phyloP scores from a whole-genome alignment of 2,329 filamentous ascomycete genomes.

The Talaromyces sp. region DNA sequence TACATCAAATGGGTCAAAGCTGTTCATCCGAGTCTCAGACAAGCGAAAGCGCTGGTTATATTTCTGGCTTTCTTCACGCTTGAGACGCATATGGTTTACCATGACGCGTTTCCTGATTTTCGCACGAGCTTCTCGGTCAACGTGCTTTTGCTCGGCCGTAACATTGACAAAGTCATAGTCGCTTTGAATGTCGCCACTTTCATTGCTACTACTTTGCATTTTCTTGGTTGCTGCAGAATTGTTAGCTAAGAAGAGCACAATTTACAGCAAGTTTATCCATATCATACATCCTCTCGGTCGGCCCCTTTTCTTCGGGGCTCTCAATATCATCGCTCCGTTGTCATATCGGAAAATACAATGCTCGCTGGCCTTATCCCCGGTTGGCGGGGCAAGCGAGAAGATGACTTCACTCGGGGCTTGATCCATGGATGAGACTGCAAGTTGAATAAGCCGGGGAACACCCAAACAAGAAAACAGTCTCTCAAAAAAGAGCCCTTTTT shows the following conservation, averaged over 20 bases:
- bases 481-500: background rate
- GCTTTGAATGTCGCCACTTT: background rate
- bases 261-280: background rate
- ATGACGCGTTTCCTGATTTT: conserved; percentile 6
- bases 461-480: background rate
- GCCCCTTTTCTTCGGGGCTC: background rate
- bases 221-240: background rate
- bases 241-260: background rate
- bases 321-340: conserved; percentile 1
- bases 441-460: background rate
- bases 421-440: background rate
- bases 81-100: background rate
- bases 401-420: conserved; percentile 2
- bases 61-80: background rate
- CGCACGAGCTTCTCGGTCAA: background rate
- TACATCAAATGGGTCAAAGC: conserved; percentile 6
- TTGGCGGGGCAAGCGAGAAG: background rate
- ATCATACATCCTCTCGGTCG: conserved; percentile 1
- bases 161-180: background rate
- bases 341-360: conserved; percentile 5
- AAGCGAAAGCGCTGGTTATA: background rate
- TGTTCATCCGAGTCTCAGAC: background rate
- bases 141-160: background rate
- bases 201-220: background rate
- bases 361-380: background rate